Conservation (phyloP, 2,329 filamentous ascomycete genomes). For the Colletotrichum trifolii region DNA sequence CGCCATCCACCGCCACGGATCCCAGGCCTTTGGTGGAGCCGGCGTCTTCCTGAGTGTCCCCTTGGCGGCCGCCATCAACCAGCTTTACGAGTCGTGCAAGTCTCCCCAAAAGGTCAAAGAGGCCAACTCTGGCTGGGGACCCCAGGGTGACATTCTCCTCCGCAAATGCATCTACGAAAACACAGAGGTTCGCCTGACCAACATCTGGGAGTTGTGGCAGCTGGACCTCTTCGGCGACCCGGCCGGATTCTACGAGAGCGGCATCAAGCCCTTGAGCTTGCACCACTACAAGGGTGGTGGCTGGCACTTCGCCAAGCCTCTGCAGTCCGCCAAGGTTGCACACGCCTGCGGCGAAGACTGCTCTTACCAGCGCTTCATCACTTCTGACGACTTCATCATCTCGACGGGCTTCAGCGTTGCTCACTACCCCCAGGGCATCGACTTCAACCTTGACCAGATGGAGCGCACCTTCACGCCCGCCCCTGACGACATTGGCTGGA, state of each 20-base stretch:
- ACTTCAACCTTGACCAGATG: conserved; percentile 60
- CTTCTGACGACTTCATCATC: conserved; percentile 63
- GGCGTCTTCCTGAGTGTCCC: conserved; percentile 70
- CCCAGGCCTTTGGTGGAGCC: conserved; percentile 72
- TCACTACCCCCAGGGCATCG: conserved; percentile 64
- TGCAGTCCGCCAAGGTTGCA: conserved; percentile 67
- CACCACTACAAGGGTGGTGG: conserved; percentile 73
- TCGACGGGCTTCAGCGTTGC: conserved; percentile 70
- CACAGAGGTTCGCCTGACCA: conserved; percentile 67
- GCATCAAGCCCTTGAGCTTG: conserved; percentile 68
- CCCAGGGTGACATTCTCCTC: conserved; percentile 70
- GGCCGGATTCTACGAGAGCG: conserved; percentile 73
- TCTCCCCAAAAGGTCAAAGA: conserved; percentile 63
- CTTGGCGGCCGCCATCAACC: conserved; percentile 57
- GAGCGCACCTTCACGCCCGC: conserved; percentile 64
- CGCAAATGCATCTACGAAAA: conserved; percentile 74
- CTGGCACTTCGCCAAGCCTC: conserved; percentile 66
- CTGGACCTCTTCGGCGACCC: conserved; percentile 70
- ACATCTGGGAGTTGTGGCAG: conserved; percentile 69
- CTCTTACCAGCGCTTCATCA: conserved; percentile 68
- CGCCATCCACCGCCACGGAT: conserved; percentile 69
- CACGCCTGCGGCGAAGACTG: conserved; percentile 71
- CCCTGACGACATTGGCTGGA: conserved; percentile 61
- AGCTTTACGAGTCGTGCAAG: conserved; percentile 58
- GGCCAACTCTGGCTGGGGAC: conserved; percentile 68